Percentiles rank a stretch among this genome's conserved stretches.
Conservation (phyloP, 139 green algal genomes). For the Tetraselmis striata region DNA sequence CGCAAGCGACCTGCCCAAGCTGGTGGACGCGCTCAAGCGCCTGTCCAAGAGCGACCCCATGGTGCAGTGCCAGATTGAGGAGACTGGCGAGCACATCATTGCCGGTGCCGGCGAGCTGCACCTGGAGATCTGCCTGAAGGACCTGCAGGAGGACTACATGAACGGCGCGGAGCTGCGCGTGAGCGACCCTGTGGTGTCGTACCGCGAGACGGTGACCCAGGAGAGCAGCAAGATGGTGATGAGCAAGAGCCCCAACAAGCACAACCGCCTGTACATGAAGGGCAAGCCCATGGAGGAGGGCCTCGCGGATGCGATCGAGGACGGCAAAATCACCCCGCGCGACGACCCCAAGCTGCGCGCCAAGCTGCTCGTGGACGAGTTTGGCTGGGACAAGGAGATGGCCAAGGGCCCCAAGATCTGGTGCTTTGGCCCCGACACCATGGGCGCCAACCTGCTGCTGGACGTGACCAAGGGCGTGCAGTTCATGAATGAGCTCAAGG, state of each 20-base stretch:
- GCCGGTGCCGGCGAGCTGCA: constrained; percentile 92
- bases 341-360: constrained; percentile 88
- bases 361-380: constrained; percentile 89
- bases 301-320: constrained; percentile 95
- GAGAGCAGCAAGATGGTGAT: constrained; percentile 88
- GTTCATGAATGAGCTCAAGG: constrained; percentile 99
- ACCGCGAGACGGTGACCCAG: constrained; percentile 89
- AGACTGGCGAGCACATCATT: constrained; percentile 99
- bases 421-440: constrained; percentile 98
- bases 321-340: constrained; percentile 84
- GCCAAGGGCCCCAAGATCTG: constrained; percentile 96
- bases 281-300: constrained; percentile 85
- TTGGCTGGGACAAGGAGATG: constrained; percentile 98
- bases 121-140: constrained; percentile 99
- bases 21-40: constrained; percentile 98
- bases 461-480: constrained; percentile 99
- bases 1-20: constrained; percentile 95
- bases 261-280: constrained; percentile 98
- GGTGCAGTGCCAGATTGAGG: constrained; percentile 96
- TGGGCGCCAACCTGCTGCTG: constrained; percentile 92
- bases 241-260: constrained; percentile 99
- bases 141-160: constrained; percentile 99
- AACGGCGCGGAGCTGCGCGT: constrained; percentile 85
- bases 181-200: constrained; percentile 95
- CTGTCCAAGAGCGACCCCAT: constrained; percentile 97